phyloP scores from a whole-genome alignment of 202 grass and related monocot genomes.

The Sporobolus alterniflorus region DNA sequence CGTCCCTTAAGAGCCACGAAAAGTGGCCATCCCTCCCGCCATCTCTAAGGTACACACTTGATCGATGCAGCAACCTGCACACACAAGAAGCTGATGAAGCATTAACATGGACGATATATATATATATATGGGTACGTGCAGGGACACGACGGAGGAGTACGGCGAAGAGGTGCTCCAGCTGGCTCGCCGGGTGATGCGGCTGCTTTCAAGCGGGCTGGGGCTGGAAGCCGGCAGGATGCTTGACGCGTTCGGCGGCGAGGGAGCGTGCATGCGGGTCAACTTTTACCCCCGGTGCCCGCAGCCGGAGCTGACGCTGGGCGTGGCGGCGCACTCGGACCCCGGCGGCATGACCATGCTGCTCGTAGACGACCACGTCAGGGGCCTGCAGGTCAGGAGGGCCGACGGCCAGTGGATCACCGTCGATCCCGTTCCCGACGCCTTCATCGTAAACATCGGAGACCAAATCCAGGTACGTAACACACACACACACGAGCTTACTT shows the following conservation, averaged over 20 bases:
- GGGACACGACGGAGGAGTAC: slow-evolving; percentile 78
- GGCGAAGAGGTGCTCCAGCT: slow-evolving; percentile 52
- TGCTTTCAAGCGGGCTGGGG: slow-evolving; percentile 69
- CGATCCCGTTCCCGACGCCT: slow-evolving; percentile 60
- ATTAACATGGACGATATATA: not conserved
- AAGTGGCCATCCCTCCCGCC: slow-evolving; percentile 73
- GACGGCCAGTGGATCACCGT: slow-evolving; percentile 65
- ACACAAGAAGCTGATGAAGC: not conserved
- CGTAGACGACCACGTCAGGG: slow-evolving; percentile 69
- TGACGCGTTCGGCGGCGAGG: slow-evolving; percentile 65
- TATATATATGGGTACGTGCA: not conserved
- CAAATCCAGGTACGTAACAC: slow-evolving; percentile 73
- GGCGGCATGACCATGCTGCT: slow-evolving; percentile 88
- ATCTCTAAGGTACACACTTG: slow-evolving; percentile 43
- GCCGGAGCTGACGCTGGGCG: slow-evolving; percentile 84
- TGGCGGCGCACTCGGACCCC: slow-evolving; percentile 85
- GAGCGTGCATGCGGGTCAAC: slow-evolving; percentile 74
- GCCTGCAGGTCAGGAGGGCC: slow-evolving; percentile 64
- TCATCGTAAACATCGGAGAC: slow-evolving; percentile 89
- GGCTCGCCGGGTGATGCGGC: slow-evolving; percentile 47
- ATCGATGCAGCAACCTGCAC: too few relatives aligned
- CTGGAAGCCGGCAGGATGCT: slow-evolving; percentile 49
- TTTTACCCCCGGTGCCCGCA: slow-evolving; percentile 92
- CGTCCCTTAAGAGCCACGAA: slow-evolving; percentile 57
- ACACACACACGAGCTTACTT: too few relatives aligned